A percentile compares a stretch with the other conserved stretches of the same genome.
These are phyloP conservation scores for Beauveria rudraprayagi DNA, from an alignment of 2,329 filamentous ascomycete genomes.

Conservation along the genomic window DNA sequence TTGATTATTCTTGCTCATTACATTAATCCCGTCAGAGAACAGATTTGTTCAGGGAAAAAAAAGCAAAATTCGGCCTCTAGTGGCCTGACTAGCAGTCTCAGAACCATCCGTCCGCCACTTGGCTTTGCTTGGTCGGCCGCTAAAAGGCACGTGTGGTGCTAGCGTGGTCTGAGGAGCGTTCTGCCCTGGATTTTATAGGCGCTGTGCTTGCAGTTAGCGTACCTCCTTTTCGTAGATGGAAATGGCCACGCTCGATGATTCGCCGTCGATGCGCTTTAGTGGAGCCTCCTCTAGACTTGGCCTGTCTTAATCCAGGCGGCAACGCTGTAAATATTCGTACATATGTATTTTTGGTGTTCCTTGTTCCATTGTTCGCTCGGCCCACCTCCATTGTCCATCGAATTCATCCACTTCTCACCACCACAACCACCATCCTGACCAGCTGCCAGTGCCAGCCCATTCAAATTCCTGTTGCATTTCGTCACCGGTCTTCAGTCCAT, in stretches of 20 bases:
- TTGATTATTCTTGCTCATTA: neutral
- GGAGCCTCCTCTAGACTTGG: neutral
- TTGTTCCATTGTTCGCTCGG: neutral
- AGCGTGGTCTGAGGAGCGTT: neutral
- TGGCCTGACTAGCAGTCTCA: neutral
- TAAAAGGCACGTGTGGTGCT: neutral
- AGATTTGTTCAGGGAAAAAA: neutral
- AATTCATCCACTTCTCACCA: neutral
- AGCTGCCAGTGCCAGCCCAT: neutral
- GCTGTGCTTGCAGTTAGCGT: no score
- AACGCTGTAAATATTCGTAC: no score
- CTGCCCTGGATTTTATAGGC: neutral
- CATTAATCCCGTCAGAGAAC: neutral
- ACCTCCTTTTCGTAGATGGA: no score
- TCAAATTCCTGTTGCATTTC: neutral
- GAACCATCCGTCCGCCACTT: no score
- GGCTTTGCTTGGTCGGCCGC: neutral
- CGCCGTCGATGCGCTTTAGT: neutral
- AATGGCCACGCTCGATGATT: neutral
- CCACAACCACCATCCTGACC: neutral
- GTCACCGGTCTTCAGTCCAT: neutral
- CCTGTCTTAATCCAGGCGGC: neutral
- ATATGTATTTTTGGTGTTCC: neutral
- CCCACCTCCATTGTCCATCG: neutral
- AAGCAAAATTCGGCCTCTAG: neutral